Base-by-base conservation (phyloP, 1,284 basidiomycete genomes). In the Austroboletus niveus region DNA sequence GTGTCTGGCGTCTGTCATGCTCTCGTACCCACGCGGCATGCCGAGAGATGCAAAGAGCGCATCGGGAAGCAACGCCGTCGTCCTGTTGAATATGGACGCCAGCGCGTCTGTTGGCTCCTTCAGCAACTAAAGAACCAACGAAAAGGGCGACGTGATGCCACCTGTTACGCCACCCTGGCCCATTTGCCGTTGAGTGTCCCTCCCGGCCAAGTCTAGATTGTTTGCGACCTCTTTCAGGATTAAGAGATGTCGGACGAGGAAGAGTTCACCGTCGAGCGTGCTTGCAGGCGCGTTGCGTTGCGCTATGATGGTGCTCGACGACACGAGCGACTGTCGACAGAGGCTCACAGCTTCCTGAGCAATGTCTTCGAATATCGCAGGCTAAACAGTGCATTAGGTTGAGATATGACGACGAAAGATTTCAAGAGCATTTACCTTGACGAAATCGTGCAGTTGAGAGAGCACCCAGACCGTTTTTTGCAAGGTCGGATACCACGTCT, bases 281-380 rank as follows among this genome's bases (percentile, higher is more conserved):
- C 76, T 77, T 22, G 72, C 67, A 14, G 75, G 71, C 31, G 71
- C 67, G 30, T 70, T 75, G 35, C 78, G 80, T 8, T 77, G 69
- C 22, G 78, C 74, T 30, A 96, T 75, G 39, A 79, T 73, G 20
- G 87, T 80, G 0, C 90, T 77, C 0, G 89, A 92, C 5, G 79
- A 69, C 20, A 87, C 73, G 8, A 97, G 78, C 0, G 92, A 94
- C 54, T 85, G 77, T 38, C 87, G 83, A 66, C 93, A 95, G 4
- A 93, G 75, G 14, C 80, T 77, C 32, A 96, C 79, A 0, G 93
- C 91, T 71, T 97, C 94, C 68, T 93, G 90, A 0, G 94, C 92
- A 42, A 97, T 89, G 64, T 97, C 94, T 62, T 92, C 88, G 57
- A 96, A 98, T 54, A 97, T 94, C 2, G 85, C 87, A 15, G 88